Evolutionary conservation across 768 basidiomycete genomes (phyloP).

Genomic region (Boletus sensibilis): DNA sequence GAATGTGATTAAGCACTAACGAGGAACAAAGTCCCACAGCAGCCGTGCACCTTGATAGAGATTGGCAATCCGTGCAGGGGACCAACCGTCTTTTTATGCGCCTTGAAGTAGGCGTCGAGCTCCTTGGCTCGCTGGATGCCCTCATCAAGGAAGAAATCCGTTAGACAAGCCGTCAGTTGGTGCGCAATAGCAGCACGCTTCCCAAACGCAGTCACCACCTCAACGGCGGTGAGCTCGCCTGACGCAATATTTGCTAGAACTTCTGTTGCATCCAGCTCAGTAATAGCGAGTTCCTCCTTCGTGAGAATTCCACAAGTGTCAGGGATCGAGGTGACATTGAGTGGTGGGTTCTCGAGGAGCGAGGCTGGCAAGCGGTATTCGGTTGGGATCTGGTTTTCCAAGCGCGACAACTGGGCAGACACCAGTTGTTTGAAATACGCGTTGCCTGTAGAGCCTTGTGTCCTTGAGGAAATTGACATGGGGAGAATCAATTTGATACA

Average conservation of each 20-base stretch:
- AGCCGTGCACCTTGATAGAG: constrained; percentile 38
- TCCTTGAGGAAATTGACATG: constrained; percentile 25
- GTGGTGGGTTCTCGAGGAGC: constrained; percentile 23
- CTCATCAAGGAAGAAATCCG: constrained; percentile 47
- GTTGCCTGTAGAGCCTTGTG: constrained; percentile 23
- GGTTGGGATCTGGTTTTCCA: constrained; percentile 27
- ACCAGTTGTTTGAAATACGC: constrained; percentile 19
- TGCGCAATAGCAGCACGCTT: constrained; percentile 56
- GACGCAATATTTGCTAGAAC: constrained; percentile 29
- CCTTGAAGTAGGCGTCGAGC: constrained; percentile 39
- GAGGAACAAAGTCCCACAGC: not conserved
- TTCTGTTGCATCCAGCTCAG: constrained; percentile 37
- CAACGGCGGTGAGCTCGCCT: constrained; percentile 37
- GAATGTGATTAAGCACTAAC: not conserved
- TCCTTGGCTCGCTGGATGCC: constrained; percentile 39
- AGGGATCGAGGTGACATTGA: constrained; percentile 36
- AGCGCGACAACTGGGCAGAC: constrained; percentile 17
- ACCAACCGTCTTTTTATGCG: constrained; percentile 40
- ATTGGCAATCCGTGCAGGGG: constrained; percentile 44
- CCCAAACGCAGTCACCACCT: constrained; percentile 42
- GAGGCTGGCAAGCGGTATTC: constrained; percentile 15
- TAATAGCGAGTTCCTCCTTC: constrained; percentile 34
- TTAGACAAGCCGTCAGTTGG: constrained; percentile 41
- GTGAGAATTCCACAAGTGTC: constrained; percentile 33
- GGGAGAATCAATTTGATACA: not conserved